Evolutionary conservation across 192 early-diverging fungal species (phyloP), one percentile per base, ranked within the genome.

Genomic region (Backusella parvicylindrica): DNA sequence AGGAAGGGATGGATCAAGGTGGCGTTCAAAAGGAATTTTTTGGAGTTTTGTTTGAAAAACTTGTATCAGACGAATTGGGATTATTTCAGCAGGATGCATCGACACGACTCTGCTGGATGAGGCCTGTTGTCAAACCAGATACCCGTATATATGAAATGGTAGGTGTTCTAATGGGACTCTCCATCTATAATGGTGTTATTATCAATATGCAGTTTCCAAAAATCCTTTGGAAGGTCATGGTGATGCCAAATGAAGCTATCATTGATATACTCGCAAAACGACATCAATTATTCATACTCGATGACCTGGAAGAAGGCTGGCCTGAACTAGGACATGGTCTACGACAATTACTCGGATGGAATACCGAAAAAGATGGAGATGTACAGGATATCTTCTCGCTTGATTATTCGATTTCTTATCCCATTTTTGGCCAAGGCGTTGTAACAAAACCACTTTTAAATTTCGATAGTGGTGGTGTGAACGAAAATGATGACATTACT

Each of bases 11-110:
- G 86, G 96, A 98, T 73, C 93, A 95, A 86, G 96, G 96, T 74
- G 97, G 97, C 21, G 95, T 98, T 18, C 96, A 96, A 47, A 98
- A 98, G 81, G 97, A 98, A 82, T 94, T 95, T 79, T 96, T 96
- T 77, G 91, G 94, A 41, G 86, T 91, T 26, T 69, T 98, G 69
- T 77, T 97, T 32, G 85, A 86, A 26, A 79, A 88, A 75, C 86
- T 97, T 28, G 79, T 98, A 76, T 85, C 91, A 64, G 90, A 92
- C 0, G 79, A 85, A 16, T 85, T 88, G 76, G 94, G 94, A 1
- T 84, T 96, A 75, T 98, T 97, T 84, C 80, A 82, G 32, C 67
- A 85, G 40, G 79, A 88, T 49, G 65, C 81, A 23, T 84, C 88
- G n/a, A 93, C 91, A 3, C 86, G 89, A 35, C 80, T 77, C 18